Evolutionary conservation across 108 stramenopile genomes (phyloP), one percentile per base, ranked within the genome.

Genomic region (Chaetoceros tenuissimus): DNA sequence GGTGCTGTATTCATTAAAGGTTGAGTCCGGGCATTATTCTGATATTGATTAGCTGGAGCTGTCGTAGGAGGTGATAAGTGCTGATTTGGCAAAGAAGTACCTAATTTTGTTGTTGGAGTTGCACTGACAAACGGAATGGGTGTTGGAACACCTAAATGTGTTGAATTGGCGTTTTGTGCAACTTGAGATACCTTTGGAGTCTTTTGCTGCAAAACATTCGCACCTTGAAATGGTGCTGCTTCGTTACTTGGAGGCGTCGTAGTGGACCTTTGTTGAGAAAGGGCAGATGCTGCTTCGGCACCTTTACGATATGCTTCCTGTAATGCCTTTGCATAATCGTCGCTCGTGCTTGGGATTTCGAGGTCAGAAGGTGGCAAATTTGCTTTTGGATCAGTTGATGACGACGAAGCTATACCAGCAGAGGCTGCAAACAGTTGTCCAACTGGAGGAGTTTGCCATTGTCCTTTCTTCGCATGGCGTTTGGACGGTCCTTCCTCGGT

Each of bases 401-500:
- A 18, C 48, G 59, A 22, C 57, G 50, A 24, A 27, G 59, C 44
- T 5, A 48, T 29, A 3, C 59, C 19, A 2, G 47, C 54, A 34
- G 24, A 31, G 2, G 47, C 40, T 18, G 69, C 31, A 56, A 79
- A 69, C 63, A 83, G 86, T 20, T 68, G 68, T 13, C 82, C 84
- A 47, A 84, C 50, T 43, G 90, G 90, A 22, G 90, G 90, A 0
- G 90, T 92, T 26, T 73, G 66, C 90, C 90, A 92, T 64, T 92
- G 87, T 28, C 90, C 90, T 0, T 76, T 72, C 50, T 84, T 62
- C n/a, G 90, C 90, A 16, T 80, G 75, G 18, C 82, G 72, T 58
- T 92, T 92, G 1, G 55, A 30, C 53, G 54, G 48, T 25, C 63
- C 5, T 51, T 45, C 16, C 49, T 21, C 47, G 51, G 62, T 24